Evolutionary conservation across 371 early-diverging fungal genomes (phyloP).

Genomic region (Edhazardia aedis): DNA sequence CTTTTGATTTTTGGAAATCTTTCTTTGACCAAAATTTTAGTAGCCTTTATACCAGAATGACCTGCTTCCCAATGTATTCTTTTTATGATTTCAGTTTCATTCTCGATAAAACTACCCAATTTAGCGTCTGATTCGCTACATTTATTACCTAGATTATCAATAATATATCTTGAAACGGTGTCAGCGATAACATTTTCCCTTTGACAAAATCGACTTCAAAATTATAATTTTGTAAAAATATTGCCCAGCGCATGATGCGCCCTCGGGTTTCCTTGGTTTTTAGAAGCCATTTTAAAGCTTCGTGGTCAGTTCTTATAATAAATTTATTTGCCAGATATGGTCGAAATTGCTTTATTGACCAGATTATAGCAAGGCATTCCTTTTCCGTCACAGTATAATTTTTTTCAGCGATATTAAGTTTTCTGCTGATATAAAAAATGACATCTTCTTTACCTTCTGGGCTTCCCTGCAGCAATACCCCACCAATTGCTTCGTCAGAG

Average conservation of each 20-base stretch:
- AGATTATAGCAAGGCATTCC: not conserved
- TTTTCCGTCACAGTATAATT: no score
- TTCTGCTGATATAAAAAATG: slow-evolving; percentile 3
- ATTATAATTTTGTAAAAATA: slow-evolving; percentile 1
- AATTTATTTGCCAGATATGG: slow-evolving; percentile 1
- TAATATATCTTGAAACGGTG: no score
- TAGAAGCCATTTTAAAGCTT: no score
- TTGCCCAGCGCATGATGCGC: not conserved
- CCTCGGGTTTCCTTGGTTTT: not conserved
- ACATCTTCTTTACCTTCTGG: not conserved
- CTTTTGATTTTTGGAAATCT: not conserved
- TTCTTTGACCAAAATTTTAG: not conserved
- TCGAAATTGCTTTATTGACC: not conserved
- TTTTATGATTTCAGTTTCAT: not conserved
- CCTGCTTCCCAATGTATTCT: not conserved
- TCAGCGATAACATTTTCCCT: slow-evolving; percentile 2
- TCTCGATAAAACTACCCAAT: not conserved
- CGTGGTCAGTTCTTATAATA: slow-evolving; percentile 1
- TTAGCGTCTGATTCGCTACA: not conserved
- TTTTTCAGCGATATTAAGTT: slow-evolving; percentile 3
- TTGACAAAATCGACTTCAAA: not conserved
- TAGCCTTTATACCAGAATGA: not conserved
- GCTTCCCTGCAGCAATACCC: not conserved
- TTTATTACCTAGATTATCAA: not conserved
- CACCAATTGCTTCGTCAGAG: not conserved